Percentiles rank a stretch among this genome's conserved stretches.
phyloP scores from a whole-genome alignment of 2,329 filamentous ascomycete species.

The Curvularia verruculosa region DNA sequence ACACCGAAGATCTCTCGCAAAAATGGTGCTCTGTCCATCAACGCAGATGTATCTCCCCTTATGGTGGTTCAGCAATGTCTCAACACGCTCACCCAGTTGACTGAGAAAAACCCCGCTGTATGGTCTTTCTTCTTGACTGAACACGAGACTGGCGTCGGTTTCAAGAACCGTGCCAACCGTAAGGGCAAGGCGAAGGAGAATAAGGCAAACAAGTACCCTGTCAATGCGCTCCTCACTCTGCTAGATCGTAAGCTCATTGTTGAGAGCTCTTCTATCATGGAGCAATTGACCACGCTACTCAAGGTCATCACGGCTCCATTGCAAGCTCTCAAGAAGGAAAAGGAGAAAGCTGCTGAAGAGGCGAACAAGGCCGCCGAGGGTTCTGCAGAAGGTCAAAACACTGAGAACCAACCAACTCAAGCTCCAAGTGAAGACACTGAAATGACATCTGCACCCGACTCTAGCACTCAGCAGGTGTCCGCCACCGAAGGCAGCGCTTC shows the following conservation, averaged over 20 bases:
- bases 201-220: constrained; percentile 83
- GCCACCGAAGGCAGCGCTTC: constrained; percentile 30
- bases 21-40: constrained; percentile 67
- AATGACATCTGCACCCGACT: constrained; percentile 43
- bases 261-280: constrained; percentile 97
- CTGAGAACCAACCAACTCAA: constrained; percentile 26
- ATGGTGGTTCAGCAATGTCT: constrained; percentile 96
- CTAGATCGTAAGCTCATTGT: constrained; percentile 95
- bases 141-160: constrained; percentile 78
- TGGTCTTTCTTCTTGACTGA: constrained; percentile 93
- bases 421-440: constrained; percentile 34
- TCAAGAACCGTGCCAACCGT: constrained; percentile 76
- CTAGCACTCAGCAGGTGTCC: constrained; percentile 24
- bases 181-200: constrained; percentile 90
- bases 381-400: constrained; percentile 26
- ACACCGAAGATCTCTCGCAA: constrained; percentile 84
- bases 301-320: constrained; percentile 88
- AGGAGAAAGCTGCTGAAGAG: constrained; percentile 65
- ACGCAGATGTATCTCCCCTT: constrained; percentile 88
- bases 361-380: constrained; percentile 42
- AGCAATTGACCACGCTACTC: constrained; percentile 83
- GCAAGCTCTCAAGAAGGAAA: constrained; percentile 82
- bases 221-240: constrained; percentile 87
- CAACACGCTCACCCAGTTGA: constrained; percentile 81
- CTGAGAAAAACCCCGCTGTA: constrained; percentile 83